Percentiles rank a stretch among this genome's conserved stretches.
Conservation (phyloP, 148 eudicot genomes). For the Cornus controversa region DNA sequence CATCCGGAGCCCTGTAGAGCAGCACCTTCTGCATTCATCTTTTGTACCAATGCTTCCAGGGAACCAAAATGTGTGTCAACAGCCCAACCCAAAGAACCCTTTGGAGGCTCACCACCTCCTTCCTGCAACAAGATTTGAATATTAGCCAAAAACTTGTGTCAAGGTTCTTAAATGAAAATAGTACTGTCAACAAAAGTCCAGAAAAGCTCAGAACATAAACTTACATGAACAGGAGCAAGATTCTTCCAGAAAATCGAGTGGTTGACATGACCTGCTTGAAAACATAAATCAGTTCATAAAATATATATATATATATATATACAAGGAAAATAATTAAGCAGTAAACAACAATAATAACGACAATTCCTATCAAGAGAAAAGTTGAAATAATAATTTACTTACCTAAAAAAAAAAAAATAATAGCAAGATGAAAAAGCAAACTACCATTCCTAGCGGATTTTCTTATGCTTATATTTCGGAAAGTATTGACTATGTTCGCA, state of each 20-base stretch:
- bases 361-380: neutral
- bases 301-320: neutral
- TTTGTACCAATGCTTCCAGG: constrained; percentile 62
- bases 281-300: constrained; percentile 7
- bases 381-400: too few species aligned
- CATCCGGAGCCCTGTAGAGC: constrained; percentile 98
- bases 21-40: constrained; percentile 98
- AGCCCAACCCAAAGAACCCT: constrained; percentile 70
- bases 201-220: constrained; percentile 13
- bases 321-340: neutral
- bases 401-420: too few species aligned
- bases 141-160: constrained; percentile 3
- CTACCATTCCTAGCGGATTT: too few species aligned
- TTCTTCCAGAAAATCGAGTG: constrained; percentile 99
- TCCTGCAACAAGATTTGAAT: constrained; percentile 44
- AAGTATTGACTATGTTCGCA: neutral
- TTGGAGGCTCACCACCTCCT: constrained; percentile 94
- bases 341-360: neutral
- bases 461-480: neutral
- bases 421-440: too few species aligned
- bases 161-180: neutral
- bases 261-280: constrained; percentile 70
- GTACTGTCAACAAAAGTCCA: neutral
- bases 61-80: constrained; percentile 84
- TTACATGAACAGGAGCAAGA: constrained; percentile 75